phyloP scores from a whole-genome alignment of 106 monocot genomes.

The Gastrodia elata region DNA sequence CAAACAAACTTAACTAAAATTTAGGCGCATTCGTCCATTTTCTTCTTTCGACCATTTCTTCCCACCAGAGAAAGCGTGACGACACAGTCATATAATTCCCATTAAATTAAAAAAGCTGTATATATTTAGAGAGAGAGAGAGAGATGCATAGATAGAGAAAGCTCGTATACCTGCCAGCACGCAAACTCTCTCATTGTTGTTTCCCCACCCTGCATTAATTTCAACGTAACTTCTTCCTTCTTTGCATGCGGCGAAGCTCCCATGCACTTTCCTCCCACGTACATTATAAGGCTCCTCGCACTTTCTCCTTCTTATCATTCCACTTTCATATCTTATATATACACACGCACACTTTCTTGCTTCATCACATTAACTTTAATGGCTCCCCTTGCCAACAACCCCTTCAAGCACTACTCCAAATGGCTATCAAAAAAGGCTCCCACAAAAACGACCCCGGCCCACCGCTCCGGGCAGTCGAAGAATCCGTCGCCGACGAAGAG shows the following conservation, averaged over 20 bases:
- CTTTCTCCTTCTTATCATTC: neutral
- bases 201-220: neutral
- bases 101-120: too few relatives aligned
- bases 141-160: too few relatives aligned
- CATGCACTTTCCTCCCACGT: slow-evolving; percentile 13
- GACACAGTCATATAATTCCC: too few relatives aligned
- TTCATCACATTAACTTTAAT: neutral
- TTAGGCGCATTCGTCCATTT: too few relatives aligned
- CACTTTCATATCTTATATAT: neutral
- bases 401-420: slow-evolving; percentile 2
- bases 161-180: too few relatives aligned
- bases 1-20: too few relatives aligned
- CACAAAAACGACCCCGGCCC: neutral
- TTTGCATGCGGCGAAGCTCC: slow-evolving; percentile 8
- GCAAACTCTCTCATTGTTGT: neutral
- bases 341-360: neutral
- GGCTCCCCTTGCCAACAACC: too few relatives aligned
- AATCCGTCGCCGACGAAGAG: too few relatives aligned
- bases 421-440: slow-evolving; percentile 9
- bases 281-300: slow-evolving; percentile 14
- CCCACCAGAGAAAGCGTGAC: too few relatives aligned
- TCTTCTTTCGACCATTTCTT: too few relatives aligned
- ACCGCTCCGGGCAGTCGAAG: neutral
- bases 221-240: neutral
- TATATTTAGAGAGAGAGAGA: too few relatives aligned